Conservation (phyloP, 2,329 filamentous ascomycete genomes). For the Thelonectria discophora region DNA sequence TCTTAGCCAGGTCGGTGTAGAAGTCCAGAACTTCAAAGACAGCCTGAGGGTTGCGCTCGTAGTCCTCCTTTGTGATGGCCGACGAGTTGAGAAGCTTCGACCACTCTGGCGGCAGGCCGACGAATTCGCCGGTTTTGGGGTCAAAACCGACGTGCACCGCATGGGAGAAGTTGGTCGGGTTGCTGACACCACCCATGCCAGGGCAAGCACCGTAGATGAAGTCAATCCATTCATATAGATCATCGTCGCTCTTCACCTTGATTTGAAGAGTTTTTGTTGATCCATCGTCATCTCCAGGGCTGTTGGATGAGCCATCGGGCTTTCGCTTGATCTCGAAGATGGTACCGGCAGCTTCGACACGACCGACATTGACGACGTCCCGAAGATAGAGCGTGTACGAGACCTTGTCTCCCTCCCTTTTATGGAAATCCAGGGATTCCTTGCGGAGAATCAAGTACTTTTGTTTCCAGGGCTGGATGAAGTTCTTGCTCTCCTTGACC, state of each 20-base stretch:
- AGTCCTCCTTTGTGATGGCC: constrained; percentile 97
- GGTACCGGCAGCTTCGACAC: constrained; percentile 89
- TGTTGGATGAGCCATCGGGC: constrained; percentile 72
- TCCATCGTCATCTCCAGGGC: constrained; percentile 81
- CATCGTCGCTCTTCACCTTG: constrained; percentile 93
- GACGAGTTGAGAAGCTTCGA: constrained; percentile 95
- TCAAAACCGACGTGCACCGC: constrained; percentile 98
- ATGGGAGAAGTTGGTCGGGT: constrained; percentile 97
- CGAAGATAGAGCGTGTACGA: constrained; percentile 86
- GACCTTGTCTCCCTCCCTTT: constrained; percentile 86
- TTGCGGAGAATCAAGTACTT: constrained; percentile 93
- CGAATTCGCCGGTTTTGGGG: constrained; percentile 92
- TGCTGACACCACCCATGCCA: constrained; percentile 97
- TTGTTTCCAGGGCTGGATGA: constrained; percentile 88
- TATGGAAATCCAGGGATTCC: constrained; percentile 93
- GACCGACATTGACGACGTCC: constrained; percentile 88
- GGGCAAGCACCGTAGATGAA: constrained; percentile 97
- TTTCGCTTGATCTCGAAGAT: constrained; percentile 92
- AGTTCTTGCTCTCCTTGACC: constrained; percentile 89
- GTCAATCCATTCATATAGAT: constrained; percentile 99
- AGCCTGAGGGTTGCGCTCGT: constrained; percentile 93
- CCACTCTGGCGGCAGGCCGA: constrained; percentile 95
- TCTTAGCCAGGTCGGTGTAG: constrained; percentile 84
- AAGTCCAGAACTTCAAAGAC: constrained; percentile 85
- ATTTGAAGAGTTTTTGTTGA: constrained; percentile 86